Evolutionary conservation across 2,329 filamentous ascomycete genomes (phyloP).

Genomic region (Cladosporium sp.): DNA sequence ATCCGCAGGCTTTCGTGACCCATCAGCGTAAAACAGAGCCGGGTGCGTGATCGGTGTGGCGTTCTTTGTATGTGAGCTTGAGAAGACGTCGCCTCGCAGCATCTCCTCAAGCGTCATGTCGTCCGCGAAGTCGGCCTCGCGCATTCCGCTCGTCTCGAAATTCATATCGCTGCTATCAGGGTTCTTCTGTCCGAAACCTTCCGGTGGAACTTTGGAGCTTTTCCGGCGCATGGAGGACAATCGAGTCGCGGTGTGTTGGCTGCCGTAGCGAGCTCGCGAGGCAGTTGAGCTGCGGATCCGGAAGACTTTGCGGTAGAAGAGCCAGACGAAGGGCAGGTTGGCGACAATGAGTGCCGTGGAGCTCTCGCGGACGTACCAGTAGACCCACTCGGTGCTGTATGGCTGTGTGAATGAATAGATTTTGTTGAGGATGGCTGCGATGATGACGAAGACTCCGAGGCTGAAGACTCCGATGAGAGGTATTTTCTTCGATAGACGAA

Average conservation of each 20-base stretch:
- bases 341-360: constrained; percentile 58
- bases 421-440: constrained; percentile 58
- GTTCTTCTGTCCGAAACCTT: neutral
- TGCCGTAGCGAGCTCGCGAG: constrained; percentile 5
- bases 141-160: constrained; percentile 9
- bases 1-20: neutral
- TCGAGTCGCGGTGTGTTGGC: neutral
- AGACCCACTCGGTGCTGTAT: constrained; percentile 54
- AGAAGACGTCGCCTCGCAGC: constrained; percentile 12
- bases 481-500: constrained; percentile 48
- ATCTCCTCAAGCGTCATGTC: constrained; percentile 18
- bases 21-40: constrained; percentile 15
- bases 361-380: constrained; percentile 59
- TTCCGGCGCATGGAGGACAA: constrained; percentile 4
- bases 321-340: constrained; percentile 59
- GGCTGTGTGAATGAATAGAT: constrained; percentile 57
- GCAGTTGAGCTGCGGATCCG: constrained; percentile 5
- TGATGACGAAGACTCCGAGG: constrained; percentile 53
- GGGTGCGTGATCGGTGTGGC: constrained; percentile 18
- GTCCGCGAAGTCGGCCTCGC: neutral
- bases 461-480: constrained; percentile 54
- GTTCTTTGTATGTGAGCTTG: constrained; percentile 6
- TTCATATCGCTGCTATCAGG: constrained; percentile 8
- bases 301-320: constrained; percentile 43
- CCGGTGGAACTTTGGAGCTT: neutral